Evolutionary conservation across 2,329 filamentous ascomycete genomes (phyloP).

Genomic region (Calonectria multiphialidica): DNA sequence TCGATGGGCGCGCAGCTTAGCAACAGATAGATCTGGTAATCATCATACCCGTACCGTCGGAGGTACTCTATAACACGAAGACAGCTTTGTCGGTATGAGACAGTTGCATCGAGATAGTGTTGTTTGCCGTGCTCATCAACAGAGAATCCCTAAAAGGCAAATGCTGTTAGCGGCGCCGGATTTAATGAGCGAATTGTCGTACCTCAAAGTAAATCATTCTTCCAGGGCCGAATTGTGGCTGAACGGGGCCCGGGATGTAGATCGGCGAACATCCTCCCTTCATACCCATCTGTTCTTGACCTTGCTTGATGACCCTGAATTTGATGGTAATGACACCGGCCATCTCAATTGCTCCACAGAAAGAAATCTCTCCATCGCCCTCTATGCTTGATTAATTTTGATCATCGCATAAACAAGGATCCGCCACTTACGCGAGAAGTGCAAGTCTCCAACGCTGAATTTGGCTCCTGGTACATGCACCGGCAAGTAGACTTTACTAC

Average conservation of each 20-base stretch:
- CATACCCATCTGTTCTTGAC: constrained; percentile 79
- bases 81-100: constrained; percentile 87
- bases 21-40: constrained; percentile 87
- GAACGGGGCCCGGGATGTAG: constrained; percentile 87
- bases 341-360: constrained; percentile 94
- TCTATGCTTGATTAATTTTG: constrained; percentile 53
- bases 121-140: constrained; percentile 92
- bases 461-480: constrained; percentile 90
- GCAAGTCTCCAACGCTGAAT: constrained; percentile 89
- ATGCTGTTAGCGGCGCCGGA: not conserved
- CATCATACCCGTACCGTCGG: constrained; percentile 61
- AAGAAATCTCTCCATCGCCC: constrained; percentile 92
- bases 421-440: constrained; percentile 72
- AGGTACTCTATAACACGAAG: constrained; percentile 62
- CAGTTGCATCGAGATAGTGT: constrained; percentile 87
- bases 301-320: constrained; percentile 87
- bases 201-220: constrained; percentile 67
- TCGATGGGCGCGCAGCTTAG: constrained; percentile 89
- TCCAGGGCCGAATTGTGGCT: constrained; percentile 88
- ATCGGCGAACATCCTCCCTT: constrained; percentile 75
- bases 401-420: not conserved
- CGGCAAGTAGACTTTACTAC: constrained; percentile 86
- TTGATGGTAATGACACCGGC: constrained; percentile 92
- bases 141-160: constrained; percentile 69
- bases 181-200: not conserved